Evolutionary conservation across 257 asterid genomes (phyloP).

Genomic region (Misopates orontium): DNA sequence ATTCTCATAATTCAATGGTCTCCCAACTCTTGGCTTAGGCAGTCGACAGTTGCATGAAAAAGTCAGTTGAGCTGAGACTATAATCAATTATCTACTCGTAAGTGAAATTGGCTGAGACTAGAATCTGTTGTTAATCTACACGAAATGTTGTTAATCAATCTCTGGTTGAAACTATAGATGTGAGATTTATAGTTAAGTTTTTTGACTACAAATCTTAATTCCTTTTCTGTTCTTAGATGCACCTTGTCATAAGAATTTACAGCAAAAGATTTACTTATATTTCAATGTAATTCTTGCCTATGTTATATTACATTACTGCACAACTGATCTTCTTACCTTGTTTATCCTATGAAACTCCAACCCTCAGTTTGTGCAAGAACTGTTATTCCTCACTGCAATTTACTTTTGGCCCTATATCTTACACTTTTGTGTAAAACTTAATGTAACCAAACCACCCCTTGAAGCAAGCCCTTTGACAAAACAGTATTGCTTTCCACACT

Average conservation of each 20-base stretch:
- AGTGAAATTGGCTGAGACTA: no score
- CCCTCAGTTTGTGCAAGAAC: not conserved
- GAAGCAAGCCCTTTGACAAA: no score
- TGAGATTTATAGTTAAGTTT: not conserved
- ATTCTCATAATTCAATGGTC: conserved; percentile 71
- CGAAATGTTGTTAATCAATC: not conserved
- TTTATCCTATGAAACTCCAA: not conserved
- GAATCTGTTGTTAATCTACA: no score
- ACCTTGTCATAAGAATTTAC: not conserved
- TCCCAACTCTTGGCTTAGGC: conserved; percentile 62
- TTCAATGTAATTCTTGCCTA: not conserved
- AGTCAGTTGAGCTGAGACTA: not conserved
- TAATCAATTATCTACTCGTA: not conserved
- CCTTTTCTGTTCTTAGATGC: not conserved
- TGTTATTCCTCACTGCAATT: not conserved
- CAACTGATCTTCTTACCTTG: not conserved
- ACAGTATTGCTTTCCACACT: not conserved
- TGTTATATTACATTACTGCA: not conserved
- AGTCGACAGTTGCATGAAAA: conserved; percentile 1
- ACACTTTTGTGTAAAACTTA: not conserved
- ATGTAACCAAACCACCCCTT: not conserved
- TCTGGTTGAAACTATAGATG: not conserved
- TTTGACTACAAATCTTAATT: not conserved
- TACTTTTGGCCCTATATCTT: no score
- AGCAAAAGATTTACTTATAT: not conserved